Conservation (phyloP, 768 basidiomycete genomes). For the Tylopilus vinaceipallidus region DNA sequence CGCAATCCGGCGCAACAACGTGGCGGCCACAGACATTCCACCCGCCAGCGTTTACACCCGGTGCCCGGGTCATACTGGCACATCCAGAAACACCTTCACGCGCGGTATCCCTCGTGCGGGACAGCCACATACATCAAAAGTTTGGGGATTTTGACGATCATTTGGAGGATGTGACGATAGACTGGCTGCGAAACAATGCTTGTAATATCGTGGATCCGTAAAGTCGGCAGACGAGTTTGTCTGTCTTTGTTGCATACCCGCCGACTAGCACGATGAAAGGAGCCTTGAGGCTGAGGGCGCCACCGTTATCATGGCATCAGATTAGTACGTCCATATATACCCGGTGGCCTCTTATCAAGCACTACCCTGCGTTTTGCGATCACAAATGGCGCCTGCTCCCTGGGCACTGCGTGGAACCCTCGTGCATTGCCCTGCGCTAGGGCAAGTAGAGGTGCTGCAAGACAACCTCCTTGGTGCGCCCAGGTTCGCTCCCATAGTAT, state of each 20-base stretch:
- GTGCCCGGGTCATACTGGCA: constrained; percentile 47
- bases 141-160: constrained; percentile 86
- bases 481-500: background rate
- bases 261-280: too few species aligned
- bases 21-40: constrained; percentile 49
- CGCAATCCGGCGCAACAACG: constrained; percentile 34
- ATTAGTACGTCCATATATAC: background rate
- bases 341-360: background rate
- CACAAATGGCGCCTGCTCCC: constrained; percentile 8
- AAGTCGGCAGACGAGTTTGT: background rate
- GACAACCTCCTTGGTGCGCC: constrained; percentile 54
- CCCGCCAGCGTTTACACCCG: constrained; percentile 42
- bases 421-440: constrained; percentile 54
- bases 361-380: background rate
- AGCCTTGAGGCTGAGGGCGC: too few species aligned
- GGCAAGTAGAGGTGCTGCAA: constrained; percentile 50
- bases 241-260: too few species aligned
- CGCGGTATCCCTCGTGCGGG: constrained; percentile 49
- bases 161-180: constrained; percentile 63
- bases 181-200: constrained; percentile 44
- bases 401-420: constrained; percentile 48
- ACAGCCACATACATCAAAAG: constrained; percentile 48
- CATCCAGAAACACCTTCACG: constrained; percentile 44
- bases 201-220: constrained; percentile 27
- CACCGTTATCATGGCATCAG: background rate